phyloP scores from a whole-genome alignment of 2,329 filamentous ascomycete genomes.

The Teratosphaeria pseudoeucalypti region DNA sequence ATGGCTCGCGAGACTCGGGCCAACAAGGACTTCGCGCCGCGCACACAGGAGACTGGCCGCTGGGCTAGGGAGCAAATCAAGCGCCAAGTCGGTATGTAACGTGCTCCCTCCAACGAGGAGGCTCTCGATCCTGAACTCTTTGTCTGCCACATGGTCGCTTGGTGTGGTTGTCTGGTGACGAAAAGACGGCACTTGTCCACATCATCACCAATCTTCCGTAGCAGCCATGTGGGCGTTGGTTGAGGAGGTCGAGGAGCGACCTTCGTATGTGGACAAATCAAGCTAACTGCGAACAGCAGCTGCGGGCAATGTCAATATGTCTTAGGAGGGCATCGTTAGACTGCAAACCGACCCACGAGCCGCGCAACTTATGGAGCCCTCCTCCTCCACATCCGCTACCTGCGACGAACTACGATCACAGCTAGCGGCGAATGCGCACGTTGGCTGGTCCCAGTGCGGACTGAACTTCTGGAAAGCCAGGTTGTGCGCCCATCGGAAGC shows the following conservation, averaged over 20 bases:
- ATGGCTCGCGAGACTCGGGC: slow-evolving; percentile 88
- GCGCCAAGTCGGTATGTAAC: slow-evolving; percentile 50
- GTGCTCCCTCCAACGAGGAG: background rate
- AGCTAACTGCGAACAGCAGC: slow-evolving; percentile 7
- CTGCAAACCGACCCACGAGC: background rate
- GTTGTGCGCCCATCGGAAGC: background rate
- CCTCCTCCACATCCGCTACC: background rate
- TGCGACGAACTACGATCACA: background rate
- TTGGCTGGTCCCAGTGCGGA: background rate
- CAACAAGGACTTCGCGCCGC: slow-evolving; percentile 73
- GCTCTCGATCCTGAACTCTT: background rate
- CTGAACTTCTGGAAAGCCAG: background rate
- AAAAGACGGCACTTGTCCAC: background rate
- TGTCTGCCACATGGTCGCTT: background rate
- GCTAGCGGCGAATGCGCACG: background rate
- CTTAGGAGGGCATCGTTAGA: background rate
- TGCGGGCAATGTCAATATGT: slow-evolving; percentile 14
- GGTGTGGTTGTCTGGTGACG: background rate
- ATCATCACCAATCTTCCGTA: background rate
- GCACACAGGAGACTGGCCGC: slow-evolving; percentile 87
- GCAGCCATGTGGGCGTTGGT: too few species aligned
- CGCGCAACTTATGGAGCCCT: background rate
- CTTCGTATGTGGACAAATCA: background rate
- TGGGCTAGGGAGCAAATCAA: slow-evolving; percentile 98
- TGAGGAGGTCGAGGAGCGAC: background rate